These are phyloP conservation scores for Apiospora rasikravindrae DNA, from an alignment of 2,329 filamentous ascomycete species.

Conservation along the genomic window DNA sequence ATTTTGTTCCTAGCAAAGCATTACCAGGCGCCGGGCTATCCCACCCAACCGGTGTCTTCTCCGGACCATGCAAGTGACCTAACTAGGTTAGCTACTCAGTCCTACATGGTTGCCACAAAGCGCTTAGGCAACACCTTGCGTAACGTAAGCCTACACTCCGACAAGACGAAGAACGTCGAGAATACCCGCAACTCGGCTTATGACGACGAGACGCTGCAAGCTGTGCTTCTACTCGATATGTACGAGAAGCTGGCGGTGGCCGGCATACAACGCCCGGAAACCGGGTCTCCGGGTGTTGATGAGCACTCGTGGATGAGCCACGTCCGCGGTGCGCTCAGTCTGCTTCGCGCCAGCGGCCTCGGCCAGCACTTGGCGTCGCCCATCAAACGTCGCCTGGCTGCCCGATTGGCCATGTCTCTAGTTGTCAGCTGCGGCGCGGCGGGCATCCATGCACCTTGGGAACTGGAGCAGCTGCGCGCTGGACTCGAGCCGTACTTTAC, in stretches of 20 bases:
- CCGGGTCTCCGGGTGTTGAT: background rate
- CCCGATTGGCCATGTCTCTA: conserved; percentile 27
- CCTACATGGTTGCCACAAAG: background rate
- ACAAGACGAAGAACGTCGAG: background rate
- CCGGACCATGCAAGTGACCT: background rate
- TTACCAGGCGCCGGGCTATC: background rate
- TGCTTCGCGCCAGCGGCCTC: background rate
- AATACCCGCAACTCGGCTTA: background rate
- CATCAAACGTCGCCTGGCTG: conserved; percentile 23
- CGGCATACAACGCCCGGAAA: background rate
- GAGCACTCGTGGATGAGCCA: background rate
- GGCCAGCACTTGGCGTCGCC: background rate
- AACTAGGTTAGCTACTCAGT: background rate
- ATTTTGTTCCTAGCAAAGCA: conserved; percentile 29
- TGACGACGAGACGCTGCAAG: conserved; percentile 30
- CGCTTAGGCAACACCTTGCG: background rate
- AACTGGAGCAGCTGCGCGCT: conserved; percentile 15
- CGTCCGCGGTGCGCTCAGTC: background rate
- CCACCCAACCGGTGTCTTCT: background rate
- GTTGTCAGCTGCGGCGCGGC: conserved; percentile 23
- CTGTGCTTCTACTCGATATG: conserved; percentile 34
- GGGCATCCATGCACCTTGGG: conserved; percentile 24
- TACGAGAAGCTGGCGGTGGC: conserved; percentile 33
- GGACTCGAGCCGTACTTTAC: background rate
- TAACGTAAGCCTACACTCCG: background rate